Evolutionary conservation across 2,329 filamentous ascomycete species (phyloP).

Genomic region (Plenodomus lindquistii): DNA sequence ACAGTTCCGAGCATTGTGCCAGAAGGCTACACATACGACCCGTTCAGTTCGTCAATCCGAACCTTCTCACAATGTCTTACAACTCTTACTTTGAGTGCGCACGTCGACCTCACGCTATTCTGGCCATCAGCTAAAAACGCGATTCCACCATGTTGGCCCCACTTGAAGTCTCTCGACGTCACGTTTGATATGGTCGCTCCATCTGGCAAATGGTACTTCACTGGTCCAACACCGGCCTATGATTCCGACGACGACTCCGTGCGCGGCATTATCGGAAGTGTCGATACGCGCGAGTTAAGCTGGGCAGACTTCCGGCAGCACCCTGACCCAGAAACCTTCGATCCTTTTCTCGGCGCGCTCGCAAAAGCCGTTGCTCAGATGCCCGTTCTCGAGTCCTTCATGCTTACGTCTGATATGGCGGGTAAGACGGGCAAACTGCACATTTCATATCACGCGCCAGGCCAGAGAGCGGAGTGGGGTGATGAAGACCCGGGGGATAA

Average conservation of each 20-base stretch:
- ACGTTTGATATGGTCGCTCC: constrained; percentile 9
- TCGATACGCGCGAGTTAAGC: not conserved
- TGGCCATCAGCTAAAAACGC: constrained; percentile 10
- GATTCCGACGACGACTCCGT: constrained; percentile 1
- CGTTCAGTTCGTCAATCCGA: constrained; percentile 14
- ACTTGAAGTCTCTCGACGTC: constrained; percentile 12
- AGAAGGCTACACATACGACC: constrained; percentile 6
- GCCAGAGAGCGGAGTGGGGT: constrained; percentile 4
- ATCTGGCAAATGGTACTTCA: constrained; percentile 17
- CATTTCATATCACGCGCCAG: constrained; percentile 10
- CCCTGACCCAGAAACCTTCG: constrained; percentile 14
- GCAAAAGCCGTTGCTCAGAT: constrained; percentile 19
- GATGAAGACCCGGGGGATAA: constrained; percentile 2
- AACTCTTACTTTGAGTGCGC: constrained; percentile 8
- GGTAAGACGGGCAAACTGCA: constrained; percentile 1
- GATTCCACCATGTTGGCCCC: constrained; percentile 10
- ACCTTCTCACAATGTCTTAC: constrained; percentile 13
- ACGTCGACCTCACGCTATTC: constrained; percentile 16
- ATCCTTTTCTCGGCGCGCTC: constrained; percentile 20
- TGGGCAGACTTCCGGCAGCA: constrained; percentile 9
- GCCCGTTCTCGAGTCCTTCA: constrained; percentile 12
- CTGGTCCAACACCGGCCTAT: constrained; percentile 4
- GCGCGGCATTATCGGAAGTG: constrained; percentile 3
- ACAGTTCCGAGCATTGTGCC: constrained; percentile 7
- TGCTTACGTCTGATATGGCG: constrained; percentile 7